A percentile compares a stretch with the other conserved stretches of the same genome.
Conservation (phyloP, 2,329 filamentous ascomycete genomes). For the Falciphora oryzae region DNA sequence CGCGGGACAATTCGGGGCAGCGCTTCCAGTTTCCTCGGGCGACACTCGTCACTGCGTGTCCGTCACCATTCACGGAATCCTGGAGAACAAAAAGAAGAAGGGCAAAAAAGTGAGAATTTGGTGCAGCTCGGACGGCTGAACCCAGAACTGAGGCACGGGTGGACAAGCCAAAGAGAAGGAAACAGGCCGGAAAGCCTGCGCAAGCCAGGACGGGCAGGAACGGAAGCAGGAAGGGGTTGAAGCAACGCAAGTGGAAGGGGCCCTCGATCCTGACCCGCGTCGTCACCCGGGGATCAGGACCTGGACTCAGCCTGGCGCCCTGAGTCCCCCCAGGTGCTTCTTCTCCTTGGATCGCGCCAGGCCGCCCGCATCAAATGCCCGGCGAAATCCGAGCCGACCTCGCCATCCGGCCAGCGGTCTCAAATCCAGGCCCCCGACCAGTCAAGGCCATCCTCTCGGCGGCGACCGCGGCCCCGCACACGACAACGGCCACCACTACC, state of each 20-base stretch:
- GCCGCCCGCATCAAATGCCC: constrained; percentile 13
- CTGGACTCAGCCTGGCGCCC: background rate
- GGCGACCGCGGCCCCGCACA: background rate
- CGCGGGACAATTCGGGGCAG: too few species aligned
- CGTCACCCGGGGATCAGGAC: background rate
- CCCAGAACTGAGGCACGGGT: too few species aligned
- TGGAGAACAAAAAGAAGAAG: too few species aligned
- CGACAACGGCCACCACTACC: constrained; percentile 1
- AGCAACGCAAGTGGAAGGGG: background rate
- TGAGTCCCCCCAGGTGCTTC: constrained; percentile 5
- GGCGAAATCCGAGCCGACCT: constrained; percentile 18
- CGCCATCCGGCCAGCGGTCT: constrained; percentile 19
- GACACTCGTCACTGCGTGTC: too few species aligned
- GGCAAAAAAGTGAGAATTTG: too few species aligned
- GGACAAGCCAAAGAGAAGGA: too few species aligned
- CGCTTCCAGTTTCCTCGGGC: too few species aligned
- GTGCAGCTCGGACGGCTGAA: too few species aligned
- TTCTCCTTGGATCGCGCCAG: background rate
- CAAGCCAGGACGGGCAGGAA: background rate
- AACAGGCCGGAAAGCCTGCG: background rate
- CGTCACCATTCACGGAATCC: too few species aligned
- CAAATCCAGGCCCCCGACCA: background rate
- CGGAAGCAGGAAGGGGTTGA: background rate
- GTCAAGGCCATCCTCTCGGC: background rate
- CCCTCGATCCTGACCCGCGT: background rate